phyloP scores from a whole-genome alignment of 768 basidiomycete species.

The Saitozyma podzolica region DNA sequence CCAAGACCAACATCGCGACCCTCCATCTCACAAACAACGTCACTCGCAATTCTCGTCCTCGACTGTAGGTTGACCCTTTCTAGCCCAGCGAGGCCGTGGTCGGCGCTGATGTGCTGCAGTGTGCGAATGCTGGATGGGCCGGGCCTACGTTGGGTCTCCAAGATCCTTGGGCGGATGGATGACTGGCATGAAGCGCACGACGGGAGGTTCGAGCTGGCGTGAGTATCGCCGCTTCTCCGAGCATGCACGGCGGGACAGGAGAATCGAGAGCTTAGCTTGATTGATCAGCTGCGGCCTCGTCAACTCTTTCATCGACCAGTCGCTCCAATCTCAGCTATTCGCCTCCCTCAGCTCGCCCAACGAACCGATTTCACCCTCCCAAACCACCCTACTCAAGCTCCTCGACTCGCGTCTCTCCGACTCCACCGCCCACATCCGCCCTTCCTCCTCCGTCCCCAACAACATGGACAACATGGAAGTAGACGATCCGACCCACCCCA shows the following conservation, averaged over 20 bases:
- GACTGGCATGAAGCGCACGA: constrained; percentile 66
- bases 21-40: constrained; percentile 74
- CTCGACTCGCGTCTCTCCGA: constrained; percentile 73
- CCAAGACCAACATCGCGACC: constrained; percentile 62
- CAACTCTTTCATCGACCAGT: constrained; percentile 55
- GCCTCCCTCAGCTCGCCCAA: constrained; percentile 62
- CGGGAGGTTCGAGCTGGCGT: constrained; percentile 77
- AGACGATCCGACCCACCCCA: constrained; percentile 5
- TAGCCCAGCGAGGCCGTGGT: neutral
- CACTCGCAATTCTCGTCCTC: constrained; percentile 60
- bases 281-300: constrained; percentile 6
- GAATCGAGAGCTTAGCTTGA: too few species aligned
- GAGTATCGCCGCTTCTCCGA: constrained; percentile 18
- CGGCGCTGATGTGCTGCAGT: constrained; percentile 32
- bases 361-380: constrained; percentile 78
- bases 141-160: constrained; percentile 62
- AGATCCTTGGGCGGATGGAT: constrained; percentile 72
- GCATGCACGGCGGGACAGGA: neutral
- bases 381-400: constrained; percentile 82
- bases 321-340: constrained; percentile 65
- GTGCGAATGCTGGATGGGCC: constrained; percentile 14
- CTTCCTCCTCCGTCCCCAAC: constrained; percentile 3
- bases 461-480: neutral
- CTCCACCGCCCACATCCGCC: neutral
- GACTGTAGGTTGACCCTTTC: constrained; percentile 57